Evolutionary conservation across 202 grass and related monocot genomes (phyloP).

Genomic region (Carex arenaria): DNA sequence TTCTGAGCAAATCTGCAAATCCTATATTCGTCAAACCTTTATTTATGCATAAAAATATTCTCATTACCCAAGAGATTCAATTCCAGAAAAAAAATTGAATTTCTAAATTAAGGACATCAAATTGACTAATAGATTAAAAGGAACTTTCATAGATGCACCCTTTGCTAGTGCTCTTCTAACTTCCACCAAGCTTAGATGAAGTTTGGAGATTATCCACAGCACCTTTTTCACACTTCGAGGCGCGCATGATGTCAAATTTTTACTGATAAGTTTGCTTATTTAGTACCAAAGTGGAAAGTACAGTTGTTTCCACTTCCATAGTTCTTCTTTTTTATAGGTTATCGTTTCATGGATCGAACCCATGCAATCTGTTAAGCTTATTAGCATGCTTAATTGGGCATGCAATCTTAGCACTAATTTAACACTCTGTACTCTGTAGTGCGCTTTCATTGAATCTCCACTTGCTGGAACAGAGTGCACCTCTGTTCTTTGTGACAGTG

Average conservation of each 20-base stretch:
- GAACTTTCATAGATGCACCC: not conserved
- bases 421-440: not conserved
- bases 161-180: not conserved
- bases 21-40: not conserved
- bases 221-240: not conserved
- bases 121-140: not conserved
- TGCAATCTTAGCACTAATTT: slow-evolving; percentile 15
- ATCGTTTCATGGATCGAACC: not conserved
- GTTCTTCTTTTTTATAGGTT: not conserved
- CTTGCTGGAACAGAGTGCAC: slow-evolving; percentile 3
- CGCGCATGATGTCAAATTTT: not conserved
- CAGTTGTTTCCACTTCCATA: not conserved
- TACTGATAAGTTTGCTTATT: not conserved
- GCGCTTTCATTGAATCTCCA: slow-evolving; percentile 20
- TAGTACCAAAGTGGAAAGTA: slow-evolving; percentile 13
- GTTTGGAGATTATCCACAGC: not conserved
- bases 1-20: not conserved
- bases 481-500: slow-evolving; percentile 1
- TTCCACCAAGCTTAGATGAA: not conserved
- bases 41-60: too few species aligned
- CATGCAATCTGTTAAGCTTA: slow-evolving; percentile 9
- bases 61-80: not conserved
- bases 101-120: not conserved
- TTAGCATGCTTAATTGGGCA: not conserved
- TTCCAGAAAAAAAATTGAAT: not conserved